These are phyloP conservation scores for Fusarium sp. DNA, from an alignment of 2,329 filamentous ascomycete species.

Conservation along the genomic window DNA sequence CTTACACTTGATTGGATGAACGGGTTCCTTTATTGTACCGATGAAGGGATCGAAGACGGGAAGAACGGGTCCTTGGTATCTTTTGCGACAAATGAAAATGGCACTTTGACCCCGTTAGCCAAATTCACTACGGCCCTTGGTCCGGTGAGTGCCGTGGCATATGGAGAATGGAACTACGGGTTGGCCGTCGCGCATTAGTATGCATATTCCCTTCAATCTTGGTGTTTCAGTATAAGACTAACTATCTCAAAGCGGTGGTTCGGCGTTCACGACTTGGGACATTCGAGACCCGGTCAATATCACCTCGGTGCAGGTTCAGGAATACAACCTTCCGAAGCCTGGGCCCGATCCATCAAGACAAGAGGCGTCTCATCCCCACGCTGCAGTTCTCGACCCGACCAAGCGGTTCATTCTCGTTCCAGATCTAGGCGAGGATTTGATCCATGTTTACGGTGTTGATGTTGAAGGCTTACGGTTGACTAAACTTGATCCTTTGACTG, in stretches of 20 bases:
- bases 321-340: constrained; percentile 55
- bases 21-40: constrained; percentile 67
- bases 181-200: constrained; percentile 62
- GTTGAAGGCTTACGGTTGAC: constrained; percentile 58
- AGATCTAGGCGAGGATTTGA: constrained; percentile 73
- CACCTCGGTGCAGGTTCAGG: constrained; percentile 53
- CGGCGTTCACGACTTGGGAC: constrained; percentile 60
- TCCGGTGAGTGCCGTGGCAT: constrained; percentile 59
- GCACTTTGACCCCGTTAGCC: constrained; percentile 55
- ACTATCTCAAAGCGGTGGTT: constrained; percentile 51
- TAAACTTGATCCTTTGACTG: constrained; percentile 55
- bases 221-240: constrained; percentile 2
- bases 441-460: constrained; percentile 67
- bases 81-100: constrained; percentile 54
- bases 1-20: constrained; percentile 65
- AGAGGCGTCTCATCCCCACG: constrained; percentile 71
- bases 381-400: constrained; percentile 74
- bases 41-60: constrained; percentile 65
- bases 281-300: constrained; percentile 55
- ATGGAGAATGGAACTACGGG: constrained; percentile 56
- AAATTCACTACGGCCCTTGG: constrained; percentile 53
- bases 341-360: constrained; percentile 62
- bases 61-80: constrained; percentile 61
- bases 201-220: constrained; percentile 37
- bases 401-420: constrained; percentile 72